Evolutionary conservation across 1,284 basidiomycete genomes (phyloP).

Genomic region (Blastosporella zonata): DNA sequence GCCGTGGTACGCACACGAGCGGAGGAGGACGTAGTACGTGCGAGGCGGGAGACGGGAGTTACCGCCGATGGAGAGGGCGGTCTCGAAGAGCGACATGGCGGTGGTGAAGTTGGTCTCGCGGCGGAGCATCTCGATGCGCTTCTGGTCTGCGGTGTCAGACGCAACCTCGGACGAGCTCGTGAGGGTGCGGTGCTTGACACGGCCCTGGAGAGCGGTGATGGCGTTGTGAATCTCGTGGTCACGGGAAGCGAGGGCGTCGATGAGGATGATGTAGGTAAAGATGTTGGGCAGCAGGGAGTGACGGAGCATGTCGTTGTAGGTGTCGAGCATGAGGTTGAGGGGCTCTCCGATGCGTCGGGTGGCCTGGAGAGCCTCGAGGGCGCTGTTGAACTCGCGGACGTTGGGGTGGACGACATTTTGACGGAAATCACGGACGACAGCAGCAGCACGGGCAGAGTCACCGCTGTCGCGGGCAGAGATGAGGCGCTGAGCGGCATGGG

Average conservation of each 20-base stretch:
- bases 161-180: conserved; percentile 21
- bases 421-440: conserved; percentile 30
- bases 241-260: conserved; percentile 68
- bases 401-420: conserved; percentile 23
- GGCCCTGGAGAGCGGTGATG: conserved; percentile 42
- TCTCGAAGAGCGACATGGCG: conserved; percentile 73
- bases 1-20: conserved; percentile 57
- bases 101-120: conserved; percentile 70
- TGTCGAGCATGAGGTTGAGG: conserved; percentile 58
- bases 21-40: conserved; percentile 61
- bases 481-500: conserved; percentile 22
- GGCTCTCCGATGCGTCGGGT: conserved; percentile 53
- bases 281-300: conserved; percentile 64
- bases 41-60: conserved; percentile 33
- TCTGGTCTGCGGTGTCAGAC: conserved; percentile 29
- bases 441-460: conserved; percentile 24
- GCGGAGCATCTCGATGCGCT: conserved; percentile 41
- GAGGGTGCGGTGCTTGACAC: conserved; percentile 36
- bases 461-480: conserved; percentile 21
- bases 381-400: conserved; percentile 63
- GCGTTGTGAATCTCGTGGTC: conserved; percentile 66
- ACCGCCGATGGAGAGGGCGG: conserved; percentile 42
- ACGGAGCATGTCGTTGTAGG: conserved; percentile 78
- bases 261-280: conserved; percentile 68
- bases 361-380: conserved; percentile 53